Percentiles rank a stretch among this genome's conserved stretches.
phyloP scores from a whole-genome alignment of 257 asterid species.

The Coffea canephora region DNA sequence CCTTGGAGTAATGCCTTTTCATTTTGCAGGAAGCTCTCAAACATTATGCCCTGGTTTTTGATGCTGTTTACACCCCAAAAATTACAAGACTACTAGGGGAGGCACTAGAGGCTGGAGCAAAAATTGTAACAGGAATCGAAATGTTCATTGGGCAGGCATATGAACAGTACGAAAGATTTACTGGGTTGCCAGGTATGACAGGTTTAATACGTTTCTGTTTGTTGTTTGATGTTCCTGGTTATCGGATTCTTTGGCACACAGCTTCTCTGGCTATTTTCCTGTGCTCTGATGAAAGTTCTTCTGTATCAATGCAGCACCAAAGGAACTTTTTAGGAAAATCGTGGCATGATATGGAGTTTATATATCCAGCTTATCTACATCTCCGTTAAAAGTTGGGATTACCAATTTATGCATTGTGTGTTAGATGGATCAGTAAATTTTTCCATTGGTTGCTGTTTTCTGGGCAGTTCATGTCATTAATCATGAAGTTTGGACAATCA shows the following conservation, averaged over 20 bases:
- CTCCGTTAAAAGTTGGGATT: neutral
- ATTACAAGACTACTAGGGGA: slow-evolving; percentile 74
- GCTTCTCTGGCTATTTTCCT: slow-evolving; percentile 8
- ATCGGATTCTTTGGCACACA: neutral
- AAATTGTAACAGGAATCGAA: slow-evolving; percentile 77
- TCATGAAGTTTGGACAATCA: slow-evolving; percentile 1
- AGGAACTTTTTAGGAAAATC: slow-evolving; percentile 65
- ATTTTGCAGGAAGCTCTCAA: slow-evolving; percentile 67
- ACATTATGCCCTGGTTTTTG: slow-evolving; percentile 76
- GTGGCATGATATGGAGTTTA: slow-evolving; percentile 32
- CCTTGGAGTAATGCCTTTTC: neutral
- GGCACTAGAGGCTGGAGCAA: slow-evolving; percentile 75
- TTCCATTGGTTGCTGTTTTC: neutral
- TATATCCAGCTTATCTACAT: neutral
- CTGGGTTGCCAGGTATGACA: slow-evolving; percentile 77
- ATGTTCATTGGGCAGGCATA: slow-evolving; percentile 95
- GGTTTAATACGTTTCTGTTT: neutral
- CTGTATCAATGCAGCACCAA: slow-evolving; percentile 63
- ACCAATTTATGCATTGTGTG: neutral
- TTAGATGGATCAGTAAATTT: neutral
- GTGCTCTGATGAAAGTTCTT: slow-evolving; percentile 9
- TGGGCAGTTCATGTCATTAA: neutral
- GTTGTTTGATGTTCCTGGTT: slow-evolving; percentile 2
- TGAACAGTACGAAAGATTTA: slow-evolving; percentile 84
- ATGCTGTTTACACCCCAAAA: slow-evolving; percentile 90